phyloP scores from a whole-genome alignment of 108 stramenopile species.

The Chaetoceros tenuissimus region DNA sequence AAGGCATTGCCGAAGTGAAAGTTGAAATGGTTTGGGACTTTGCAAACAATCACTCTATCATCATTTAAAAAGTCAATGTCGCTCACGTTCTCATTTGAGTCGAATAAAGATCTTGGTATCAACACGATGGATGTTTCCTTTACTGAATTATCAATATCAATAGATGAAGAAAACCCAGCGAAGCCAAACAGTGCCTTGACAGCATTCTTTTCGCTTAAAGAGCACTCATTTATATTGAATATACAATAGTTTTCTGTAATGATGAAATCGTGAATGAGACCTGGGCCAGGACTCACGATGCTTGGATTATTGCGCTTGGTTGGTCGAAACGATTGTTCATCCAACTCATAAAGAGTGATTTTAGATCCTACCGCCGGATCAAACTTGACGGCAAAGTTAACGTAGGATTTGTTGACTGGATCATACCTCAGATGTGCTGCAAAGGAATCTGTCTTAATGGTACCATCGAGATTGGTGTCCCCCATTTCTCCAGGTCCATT shows the following conservation, averaged over 20 bases:
- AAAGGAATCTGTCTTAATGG: conserved; percentile 23
- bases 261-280: conserved; percentile 25
- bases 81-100: conserved; percentile 6
- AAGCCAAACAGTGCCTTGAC: conserved; percentile 23
- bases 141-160: conserved; percentile 22
- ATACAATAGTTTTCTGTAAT: conserved; percentile 31
- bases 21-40: conserved; percentile 17
- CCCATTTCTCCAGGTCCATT: conserved; percentile 6
- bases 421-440: conserved; percentile 35
- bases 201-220: conserved; percentile 1
- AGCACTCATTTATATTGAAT: conserved; percentile 10
- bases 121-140: conserved; percentile 8
- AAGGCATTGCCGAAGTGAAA: conserved; percentile 43
- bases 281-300: conserved; percentile 8
- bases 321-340: conserved; percentile 10
- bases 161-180: conserved; percentile 14
- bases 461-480: conserved; percentile 22
- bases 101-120: conserved; percentile 14
- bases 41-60: conserved; percentile 12
- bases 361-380: conserved; percentile 16
- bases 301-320: not conserved
- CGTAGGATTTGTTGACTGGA: conserved; percentile 10
- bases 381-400: conserved; percentile 15
- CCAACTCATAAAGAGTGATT: conserved; percentile 11
- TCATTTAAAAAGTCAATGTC: conserved; percentile 12